phyloP scores from a whole-genome alignment of 1,284 basidiomycete species.

The Pisolithus thermaeus region DNA sequence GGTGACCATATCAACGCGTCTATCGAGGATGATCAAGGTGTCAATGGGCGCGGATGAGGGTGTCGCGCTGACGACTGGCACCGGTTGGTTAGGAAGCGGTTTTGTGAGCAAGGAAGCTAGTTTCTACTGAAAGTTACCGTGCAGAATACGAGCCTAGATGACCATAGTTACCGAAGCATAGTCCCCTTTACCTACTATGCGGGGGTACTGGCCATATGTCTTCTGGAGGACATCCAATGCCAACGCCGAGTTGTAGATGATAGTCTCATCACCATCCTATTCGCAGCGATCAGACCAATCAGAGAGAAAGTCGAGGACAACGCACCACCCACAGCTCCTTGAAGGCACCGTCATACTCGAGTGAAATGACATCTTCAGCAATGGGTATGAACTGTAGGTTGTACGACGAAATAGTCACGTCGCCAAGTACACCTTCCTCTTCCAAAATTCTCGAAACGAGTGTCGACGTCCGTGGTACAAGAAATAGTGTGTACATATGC shows the following conservation, averaged over 20 bases:
- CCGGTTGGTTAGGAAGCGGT: constrained; percentile 41
- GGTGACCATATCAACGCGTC: constrained; percentile 93
- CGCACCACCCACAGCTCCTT: constrained; percentile 83
- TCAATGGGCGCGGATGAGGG: constrained; percentile 66
- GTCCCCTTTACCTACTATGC: constrained; percentile 92
- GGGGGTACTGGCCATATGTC: constrained; percentile 86
- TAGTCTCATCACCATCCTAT: constrained; percentile 91
- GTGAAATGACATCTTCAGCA: constrained; percentile 84
- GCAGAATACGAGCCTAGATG: constrained; percentile 1
- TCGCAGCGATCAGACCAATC: background rate
- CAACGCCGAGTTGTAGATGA: constrained; percentile 84
- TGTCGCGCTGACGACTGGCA: constrained; percentile 21
- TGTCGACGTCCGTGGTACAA: constrained; percentile 85
- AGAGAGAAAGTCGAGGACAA: constrained; percentile 5
- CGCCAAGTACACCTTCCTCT: constrained; percentile 89
- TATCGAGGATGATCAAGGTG: constrained; percentile 84
- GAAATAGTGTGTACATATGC: constrained; percentile 83
- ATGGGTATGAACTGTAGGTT: constrained; percentile 92
- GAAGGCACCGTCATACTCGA: constrained; percentile 82
- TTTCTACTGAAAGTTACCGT: constrained; percentile 44
- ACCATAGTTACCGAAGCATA: constrained; percentile 69
- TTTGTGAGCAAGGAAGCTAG: constrained; percentile 70
- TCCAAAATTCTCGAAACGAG: constrained; percentile 81
- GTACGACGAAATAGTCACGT: constrained; percentile 80
- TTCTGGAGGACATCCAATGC: constrained; percentile 84